Conservation (phyloP, 148 eudicot genomes). For the Rhododendron mucronatum region DNA sequence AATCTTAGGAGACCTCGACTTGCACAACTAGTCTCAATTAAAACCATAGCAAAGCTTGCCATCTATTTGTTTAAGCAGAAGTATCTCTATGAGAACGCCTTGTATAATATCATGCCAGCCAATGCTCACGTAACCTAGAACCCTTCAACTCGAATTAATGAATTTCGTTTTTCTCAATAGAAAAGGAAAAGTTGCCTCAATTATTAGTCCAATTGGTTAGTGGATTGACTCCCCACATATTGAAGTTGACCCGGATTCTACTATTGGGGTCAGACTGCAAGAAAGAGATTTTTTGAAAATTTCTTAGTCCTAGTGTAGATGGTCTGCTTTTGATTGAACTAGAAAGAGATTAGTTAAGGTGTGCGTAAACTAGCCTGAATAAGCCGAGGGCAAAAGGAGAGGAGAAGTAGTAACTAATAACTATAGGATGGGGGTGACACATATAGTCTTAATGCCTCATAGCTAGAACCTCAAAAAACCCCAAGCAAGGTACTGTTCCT, state of each 20-base stretch:
- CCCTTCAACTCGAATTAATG: not conserved
- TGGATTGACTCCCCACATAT: not conserved
- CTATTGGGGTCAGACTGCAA: not conserved
- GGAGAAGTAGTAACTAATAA: too few relatives aligned
- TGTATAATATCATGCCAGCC: not conserved
- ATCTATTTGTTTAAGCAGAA: too few relatives aligned
- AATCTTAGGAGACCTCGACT: too few relatives aligned
- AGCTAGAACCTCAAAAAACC: not conserved
- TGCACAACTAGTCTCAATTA: too few relatives aligned
- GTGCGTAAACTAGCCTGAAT: too few relatives aligned
- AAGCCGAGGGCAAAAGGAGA: not conserved
- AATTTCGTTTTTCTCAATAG: slow-evolving; percentile 5
- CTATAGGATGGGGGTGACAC: not conserved
- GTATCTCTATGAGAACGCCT: too few relatives aligned
- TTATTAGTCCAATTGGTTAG: not conserved
- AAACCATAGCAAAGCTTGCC: too few relatives aligned
- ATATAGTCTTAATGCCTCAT: not conserved
- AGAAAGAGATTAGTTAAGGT: too few relatives aligned
- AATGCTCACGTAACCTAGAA: not conserved
- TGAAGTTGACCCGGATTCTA: not conserved
- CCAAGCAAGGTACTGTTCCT: not conserved
- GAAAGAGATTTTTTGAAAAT: too few relatives aligned
- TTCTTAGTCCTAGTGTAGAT: not conserved
- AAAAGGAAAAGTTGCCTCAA: not conserved
- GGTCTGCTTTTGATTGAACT: not conserved